A percentile compares a stretch with the other conserved stretches of the same genome.
Evolutionary conservation across 495 filamentous ascomycete genomes (phyloP).

Genomic region (Aspergillus cavernicola): DNA sequence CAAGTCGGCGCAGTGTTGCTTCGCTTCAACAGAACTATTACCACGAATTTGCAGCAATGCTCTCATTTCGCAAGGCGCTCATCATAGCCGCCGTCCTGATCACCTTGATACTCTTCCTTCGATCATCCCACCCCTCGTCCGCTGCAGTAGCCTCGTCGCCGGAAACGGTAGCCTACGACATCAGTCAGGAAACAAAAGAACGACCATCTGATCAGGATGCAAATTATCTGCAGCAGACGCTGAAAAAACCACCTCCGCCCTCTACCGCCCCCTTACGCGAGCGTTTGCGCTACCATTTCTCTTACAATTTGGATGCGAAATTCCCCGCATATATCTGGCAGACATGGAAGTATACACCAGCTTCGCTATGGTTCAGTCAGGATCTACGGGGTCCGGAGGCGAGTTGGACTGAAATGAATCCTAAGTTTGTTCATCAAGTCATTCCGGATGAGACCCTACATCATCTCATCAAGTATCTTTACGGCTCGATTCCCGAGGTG

Average conservation of each 20-base stretch:
- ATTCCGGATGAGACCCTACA: constrained; percentile 85
- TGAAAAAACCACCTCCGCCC: constrained; percentile 33
- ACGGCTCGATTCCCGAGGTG: constrained; percentile 82
- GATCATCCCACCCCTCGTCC: constrained; percentile 51
- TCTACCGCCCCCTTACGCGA: constrained; percentile 61
- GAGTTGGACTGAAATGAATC: constrained; percentile 86
- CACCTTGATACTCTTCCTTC: constrained; percentile 66
- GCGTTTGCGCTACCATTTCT: constrained; percentile 87
- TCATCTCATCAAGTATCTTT: constrained; percentile 79
- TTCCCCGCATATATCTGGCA: constrained; percentile 99
- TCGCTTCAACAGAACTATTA: background rate
- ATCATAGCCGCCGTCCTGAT: constrained; percentile 65
- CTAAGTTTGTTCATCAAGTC: constrained; percentile 91
- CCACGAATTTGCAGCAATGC: constrained; percentile 36
- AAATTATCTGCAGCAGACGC: constrained; percentile 31
- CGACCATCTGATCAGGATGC: constrained; percentile 17
- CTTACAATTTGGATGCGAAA: constrained; percentile 79
- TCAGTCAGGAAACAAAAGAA: constrained; percentile 9
- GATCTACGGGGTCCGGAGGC: constrained; percentile 77
- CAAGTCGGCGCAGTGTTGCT: background rate
- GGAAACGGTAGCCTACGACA: constrained; percentile 1
- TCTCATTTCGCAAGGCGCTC: constrained; percentile 71
- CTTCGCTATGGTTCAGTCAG: constrained; percentile 71
- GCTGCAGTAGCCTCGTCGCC: constrained; percentile 24
- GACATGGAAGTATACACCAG: constrained; percentile 92